Conservation (phyloP, 139 green algal species). For the Auxenochlorella protothecoides region DNA sequence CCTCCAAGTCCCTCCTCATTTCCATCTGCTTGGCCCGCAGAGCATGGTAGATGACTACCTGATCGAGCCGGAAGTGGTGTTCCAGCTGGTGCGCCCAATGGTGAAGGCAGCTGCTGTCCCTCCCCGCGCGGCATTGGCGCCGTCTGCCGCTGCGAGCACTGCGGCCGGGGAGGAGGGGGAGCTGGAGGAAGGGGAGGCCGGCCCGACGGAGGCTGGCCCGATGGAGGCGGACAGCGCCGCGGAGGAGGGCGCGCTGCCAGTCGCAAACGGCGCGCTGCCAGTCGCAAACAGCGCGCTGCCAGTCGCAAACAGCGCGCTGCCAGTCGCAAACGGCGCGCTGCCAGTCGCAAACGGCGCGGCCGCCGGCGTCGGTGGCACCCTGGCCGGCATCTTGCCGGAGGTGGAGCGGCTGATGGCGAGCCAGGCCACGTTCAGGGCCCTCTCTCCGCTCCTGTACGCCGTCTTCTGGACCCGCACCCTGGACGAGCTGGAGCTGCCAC, state of each 20-base stretch:
- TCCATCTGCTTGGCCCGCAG: not conserved
- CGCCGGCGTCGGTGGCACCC: too few relatives aligned
- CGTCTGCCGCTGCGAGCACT: not conserved
- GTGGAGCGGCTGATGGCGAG: constrained; percentile 17
- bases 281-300: too few relatives aligned
- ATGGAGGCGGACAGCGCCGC: not conserved
- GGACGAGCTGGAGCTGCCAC: constrained; percentile 54
- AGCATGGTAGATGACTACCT: constrained; percentile 43
- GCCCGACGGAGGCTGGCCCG: not conserved
- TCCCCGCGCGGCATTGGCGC: not conserved
- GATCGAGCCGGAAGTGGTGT: constrained; percentile 57
- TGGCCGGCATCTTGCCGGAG: not conserved
- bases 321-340: too few relatives aligned
- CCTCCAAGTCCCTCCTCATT: too few relatives aligned
- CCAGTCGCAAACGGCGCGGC: too few relatives aligned
- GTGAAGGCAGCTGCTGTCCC: not conserved
- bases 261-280: too few relatives aligned
- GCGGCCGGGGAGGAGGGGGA: constrained; percentile 10
- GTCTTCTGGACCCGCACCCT: constrained; percentile 65
- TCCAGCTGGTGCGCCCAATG: constrained; percentile 10
- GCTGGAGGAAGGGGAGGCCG: constrained; percentile 8
- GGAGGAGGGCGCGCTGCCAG: not conserved
- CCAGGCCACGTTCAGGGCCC: constrained; percentile 19
- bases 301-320: too few relatives aligned
- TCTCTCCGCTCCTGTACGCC: constrained; percentile 54